Evolutionary conservation across 495 filamentous ascomycete genomes (phyloP), one percentile per base, ranked within the genome.

Genomic region (Xylaria sp.): DNA sequence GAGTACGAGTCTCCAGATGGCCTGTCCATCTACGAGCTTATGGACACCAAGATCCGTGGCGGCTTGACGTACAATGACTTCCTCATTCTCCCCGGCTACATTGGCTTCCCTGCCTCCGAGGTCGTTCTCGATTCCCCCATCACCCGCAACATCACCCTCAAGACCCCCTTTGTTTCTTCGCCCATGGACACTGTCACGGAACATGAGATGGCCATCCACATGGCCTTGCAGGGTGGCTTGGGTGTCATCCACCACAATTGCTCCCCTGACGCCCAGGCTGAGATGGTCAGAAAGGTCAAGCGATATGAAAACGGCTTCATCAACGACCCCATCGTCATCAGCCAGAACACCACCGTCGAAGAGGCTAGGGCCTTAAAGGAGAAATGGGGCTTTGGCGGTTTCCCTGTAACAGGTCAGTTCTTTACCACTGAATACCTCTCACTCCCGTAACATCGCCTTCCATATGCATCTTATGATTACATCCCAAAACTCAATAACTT

Each of bases 171-270:
- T 75, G 87, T 97, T 59, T 98, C 97, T 31, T 98, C 95, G 31
- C 97, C 96, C 75, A 99, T 99, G 96, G 96, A 99, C 86, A 99
- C 96, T 43, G 96, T 99, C 77, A 99, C 96, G 17, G 96, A 98
- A 83, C 92, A 97, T 81, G 94, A 96, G 79, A 99, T 99, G 96
- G 96, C 96, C 63, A 98, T 99, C 75, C 93, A 97, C 85, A 97
- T 99, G 92, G 96, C 96, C 43, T 88, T 98, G 59, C 91, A 98
- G 76, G 96, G 96, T 81, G 96, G 96, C 78, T 86, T 99, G 41
- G 96, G 96, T 82, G 93, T 98, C 68, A 97, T 99, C 73, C 96
- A 99, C 84, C 97, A 99, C 88, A 99, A 99, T 86, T 99, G 96
- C 86, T 94, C 94, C 43, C 85, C 93, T 19, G 92, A 97, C 57